These are phyloP conservation scores for Solanum medicagineum DNA, from an alignment of 257 asterid species.

Conservation along the genomic window DNA sequence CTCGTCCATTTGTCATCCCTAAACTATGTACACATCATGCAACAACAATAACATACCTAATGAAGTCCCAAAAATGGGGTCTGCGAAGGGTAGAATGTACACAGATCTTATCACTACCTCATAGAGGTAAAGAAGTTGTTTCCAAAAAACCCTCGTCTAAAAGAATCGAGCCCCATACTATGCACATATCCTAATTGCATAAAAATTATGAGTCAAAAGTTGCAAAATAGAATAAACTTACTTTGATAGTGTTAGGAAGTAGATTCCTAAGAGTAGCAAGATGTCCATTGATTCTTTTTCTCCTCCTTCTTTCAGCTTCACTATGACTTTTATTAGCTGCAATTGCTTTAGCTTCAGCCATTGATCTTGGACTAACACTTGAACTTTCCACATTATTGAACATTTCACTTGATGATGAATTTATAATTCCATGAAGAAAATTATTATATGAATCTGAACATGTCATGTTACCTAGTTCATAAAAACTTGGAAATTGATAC, in stretches of 20 bases:
- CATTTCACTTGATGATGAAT: background rate
- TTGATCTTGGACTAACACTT: constrained; percentile 33
- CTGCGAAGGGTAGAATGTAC: no score
- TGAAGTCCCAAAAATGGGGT: no score
- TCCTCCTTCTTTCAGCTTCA: constrained; percentile 80
- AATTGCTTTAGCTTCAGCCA: constrained; percentile 62
- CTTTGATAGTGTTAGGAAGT: constrained; percentile 73
- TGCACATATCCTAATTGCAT: background rate
- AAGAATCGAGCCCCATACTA: no score
- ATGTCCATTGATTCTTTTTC: constrained; percentile 79
- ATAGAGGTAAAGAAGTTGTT: no score
- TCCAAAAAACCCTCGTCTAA: no score
- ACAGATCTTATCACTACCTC: no score
- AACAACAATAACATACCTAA: background rate
- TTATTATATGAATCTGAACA: constrained; percentile 34
- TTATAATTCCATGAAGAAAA: constrained; percentile 21
- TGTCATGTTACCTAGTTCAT: constrained; percentile 25
- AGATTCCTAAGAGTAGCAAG: constrained; percentile 82
- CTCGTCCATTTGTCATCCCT: background rate
- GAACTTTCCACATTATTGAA: constrained; percentile 9
- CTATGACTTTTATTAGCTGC: constrained; percentile 81
- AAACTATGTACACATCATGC: background rate
- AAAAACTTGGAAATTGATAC: constrained; percentile 40
- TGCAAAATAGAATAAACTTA: constrained; percentile 1
- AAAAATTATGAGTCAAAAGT: background rate